Evolutionary conservation across 805 yeast species (phyloP).

Genomic region (Ogataea henricii): DNA sequence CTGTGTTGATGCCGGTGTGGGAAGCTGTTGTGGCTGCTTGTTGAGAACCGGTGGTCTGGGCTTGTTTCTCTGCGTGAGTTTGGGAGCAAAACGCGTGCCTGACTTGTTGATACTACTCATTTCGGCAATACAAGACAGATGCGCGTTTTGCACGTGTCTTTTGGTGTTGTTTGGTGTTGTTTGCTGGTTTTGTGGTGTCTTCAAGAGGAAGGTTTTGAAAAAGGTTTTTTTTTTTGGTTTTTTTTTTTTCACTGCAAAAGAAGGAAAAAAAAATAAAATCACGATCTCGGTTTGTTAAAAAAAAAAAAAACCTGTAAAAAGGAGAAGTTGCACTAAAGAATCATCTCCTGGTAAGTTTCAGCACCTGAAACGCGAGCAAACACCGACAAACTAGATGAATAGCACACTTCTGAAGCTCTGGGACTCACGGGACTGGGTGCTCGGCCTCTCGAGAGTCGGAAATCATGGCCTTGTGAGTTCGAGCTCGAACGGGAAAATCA

Average conservation of each 20-base stretch:
- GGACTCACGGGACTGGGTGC: slow-evolving; percentile 53
- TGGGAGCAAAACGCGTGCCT: slow-evolving; percentile 68
- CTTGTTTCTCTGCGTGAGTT: slow-evolving; percentile 38
- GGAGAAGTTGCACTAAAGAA: not conserved
- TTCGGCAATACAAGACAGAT: not conserved
- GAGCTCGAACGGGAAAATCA: slow-evolving; percentile 49
- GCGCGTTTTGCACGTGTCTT: not conserved
- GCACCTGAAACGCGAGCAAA: not conserved
- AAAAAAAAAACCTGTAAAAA: not conserved
- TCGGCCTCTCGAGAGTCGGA: slow-evolving; percentile 38
- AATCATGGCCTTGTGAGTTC: slow-evolving; percentile 46
- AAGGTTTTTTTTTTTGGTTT: not conserved
- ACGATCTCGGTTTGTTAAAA: not conserved
- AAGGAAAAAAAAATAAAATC: not conserved
- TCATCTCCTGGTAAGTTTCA: too few relatives aligned
- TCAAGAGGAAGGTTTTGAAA: not conserved
- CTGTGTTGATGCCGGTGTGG: slow-evolving; percentile 16
- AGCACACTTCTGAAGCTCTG: slow-evolving; percentile 15
- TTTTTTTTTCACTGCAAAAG: not conserved
- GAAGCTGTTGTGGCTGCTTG: slow-evolving; percentile 11
- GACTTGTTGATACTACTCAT: slow-evolving; percentile 45
- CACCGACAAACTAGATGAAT: slow-evolving; percentile 12
- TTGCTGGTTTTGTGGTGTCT: not conserved
- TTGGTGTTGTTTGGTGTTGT: not conserved
- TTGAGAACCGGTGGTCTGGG: slow-evolving; percentile 7